Evolutionary conservation across 139 green algal genomes (phyloP).

Genomic region (Microglena sp.): DNA sequence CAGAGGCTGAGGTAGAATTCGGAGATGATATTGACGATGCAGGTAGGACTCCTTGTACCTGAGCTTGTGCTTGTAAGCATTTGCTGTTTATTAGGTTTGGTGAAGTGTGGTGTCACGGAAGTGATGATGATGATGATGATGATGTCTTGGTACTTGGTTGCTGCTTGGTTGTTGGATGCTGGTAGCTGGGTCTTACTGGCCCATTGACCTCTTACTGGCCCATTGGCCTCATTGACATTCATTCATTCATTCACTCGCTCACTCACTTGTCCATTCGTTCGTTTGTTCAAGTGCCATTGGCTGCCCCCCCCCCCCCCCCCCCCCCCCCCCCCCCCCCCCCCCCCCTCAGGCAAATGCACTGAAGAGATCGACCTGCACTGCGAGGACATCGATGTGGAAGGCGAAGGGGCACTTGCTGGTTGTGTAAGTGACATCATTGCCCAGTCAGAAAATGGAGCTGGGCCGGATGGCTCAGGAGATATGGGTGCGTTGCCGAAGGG

Average conservation of each 20-base stretch:
- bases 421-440: constrained; percentile 9
- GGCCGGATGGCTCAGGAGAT: no score
- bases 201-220: no score
- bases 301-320: no score
- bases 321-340: not conserved
- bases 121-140: not conserved
- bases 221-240: no score
- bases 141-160: not conserved
- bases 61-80: not conserved
- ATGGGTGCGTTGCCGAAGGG: no score
- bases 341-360: not conserved
- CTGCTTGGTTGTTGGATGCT: no score
- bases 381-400: constrained; percentile 8
- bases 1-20: constrained; percentile 20
- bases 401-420: constrained; percentile 7
- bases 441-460: constrained; percentile 1
- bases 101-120: no score
- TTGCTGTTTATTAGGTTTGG: not conserved
- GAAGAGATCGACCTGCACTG: constrained; percentile 4
- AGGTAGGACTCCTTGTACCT: constrained; percentile 12
- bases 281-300: not conserved
- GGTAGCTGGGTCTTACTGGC: no score
- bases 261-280: no score
- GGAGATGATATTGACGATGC: constrained; percentile 33
- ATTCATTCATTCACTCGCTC: no score